phyloP scores from a whole-genome alignment of 2,329 filamentous ascomycete genomes.

The Seiridium cupressi region DNA sequence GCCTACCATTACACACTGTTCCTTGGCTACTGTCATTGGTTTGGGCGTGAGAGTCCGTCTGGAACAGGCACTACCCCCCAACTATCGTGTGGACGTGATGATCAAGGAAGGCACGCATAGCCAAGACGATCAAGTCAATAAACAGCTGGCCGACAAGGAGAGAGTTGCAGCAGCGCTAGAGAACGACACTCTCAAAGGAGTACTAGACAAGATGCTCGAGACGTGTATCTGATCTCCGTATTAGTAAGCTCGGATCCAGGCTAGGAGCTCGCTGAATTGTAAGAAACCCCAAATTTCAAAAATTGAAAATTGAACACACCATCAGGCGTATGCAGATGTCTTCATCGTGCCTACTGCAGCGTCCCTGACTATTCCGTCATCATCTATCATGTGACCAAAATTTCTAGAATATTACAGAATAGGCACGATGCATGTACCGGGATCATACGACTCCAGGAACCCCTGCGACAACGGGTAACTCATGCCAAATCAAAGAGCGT shows the following conservation, averaged over 20 bases:
- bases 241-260: too few species aligned
- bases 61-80: constrained; percentile 85
- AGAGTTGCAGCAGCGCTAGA: constrained; percentile 91
- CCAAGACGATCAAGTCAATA: constrained; percentile 93
- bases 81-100: constrained; percentile 86
- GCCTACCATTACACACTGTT: constrained; percentile 96
- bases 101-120: constrained; percentile 97
- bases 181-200: constrained; percentile 84
- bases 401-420: not conserved
- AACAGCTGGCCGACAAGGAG: constrained; percentile 95
- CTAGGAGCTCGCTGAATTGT: too few species aligned
- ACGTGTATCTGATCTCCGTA: constrained; percentile 61
- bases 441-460: not conserved
- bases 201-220: constrained; percentile 91
- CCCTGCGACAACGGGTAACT: not conserved
- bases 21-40: constrained; percentile 92
- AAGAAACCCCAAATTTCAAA: too few species aligned
- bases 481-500: not conserved
- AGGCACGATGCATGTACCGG: not conserved
- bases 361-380: too few species aligned
- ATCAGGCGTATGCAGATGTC: too few species aligned
- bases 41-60: constrained; percentile 88
- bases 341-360: too few species aligned
- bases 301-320: too few species aligned
- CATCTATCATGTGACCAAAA: not conserved